Base-by-base conservation (phyloP, 2,329 filamentous ascomycete species). In the Colletotrichum godetiae region DNA sequence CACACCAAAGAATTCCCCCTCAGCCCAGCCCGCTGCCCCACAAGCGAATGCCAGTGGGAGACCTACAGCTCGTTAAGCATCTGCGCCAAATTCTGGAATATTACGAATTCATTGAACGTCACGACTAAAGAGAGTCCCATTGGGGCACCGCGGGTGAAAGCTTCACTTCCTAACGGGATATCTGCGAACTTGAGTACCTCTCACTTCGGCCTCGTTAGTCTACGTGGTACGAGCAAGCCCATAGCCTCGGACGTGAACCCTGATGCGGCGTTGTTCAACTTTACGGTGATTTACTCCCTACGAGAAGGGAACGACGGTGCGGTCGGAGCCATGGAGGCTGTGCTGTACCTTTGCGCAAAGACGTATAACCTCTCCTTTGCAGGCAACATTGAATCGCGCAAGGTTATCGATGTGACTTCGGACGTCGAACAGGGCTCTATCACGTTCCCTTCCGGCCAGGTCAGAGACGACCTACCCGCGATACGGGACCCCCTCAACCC, bases 261-360 rank as follows among this genome's bases (percentile, higher is more conserved):
- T 0, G 59, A 64, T 5, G 55, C 52, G n/a, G 56, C 67, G 10
- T 19, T 76, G 4, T 62, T 69, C 33, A 73, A 75, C 35, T 53
- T 70, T 22, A 66, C 55, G 7, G 31, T 71, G 4, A 22, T 59
- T 19, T 59, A 71, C 24, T 71, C 55, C n/a, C 10, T 66, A 19
- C 37, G 31, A 4, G 13, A 31, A 19, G 22, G 59, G 6, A 63
- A 49, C 2, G 10, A 19, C 15, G 22, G 6, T 3, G 5, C 12
- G 6, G 15, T 68, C 22, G 65, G 68, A 12, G 76, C 76, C 7
- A 55, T 59, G 4, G 75, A 76, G 52, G 27, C 74, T 0, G 60
- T 76, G 6, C 68, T 68, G 22, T 72, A 76, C n/a, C 65, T 75
- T 22, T 75, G 76, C 61, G 68, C 75, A 10, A 60, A 72, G 19